phyloP scores from a whole-genome alignment of 2,329 filamentous ascomycete species.

The Cladosporium sphaerospermum region DNA sequence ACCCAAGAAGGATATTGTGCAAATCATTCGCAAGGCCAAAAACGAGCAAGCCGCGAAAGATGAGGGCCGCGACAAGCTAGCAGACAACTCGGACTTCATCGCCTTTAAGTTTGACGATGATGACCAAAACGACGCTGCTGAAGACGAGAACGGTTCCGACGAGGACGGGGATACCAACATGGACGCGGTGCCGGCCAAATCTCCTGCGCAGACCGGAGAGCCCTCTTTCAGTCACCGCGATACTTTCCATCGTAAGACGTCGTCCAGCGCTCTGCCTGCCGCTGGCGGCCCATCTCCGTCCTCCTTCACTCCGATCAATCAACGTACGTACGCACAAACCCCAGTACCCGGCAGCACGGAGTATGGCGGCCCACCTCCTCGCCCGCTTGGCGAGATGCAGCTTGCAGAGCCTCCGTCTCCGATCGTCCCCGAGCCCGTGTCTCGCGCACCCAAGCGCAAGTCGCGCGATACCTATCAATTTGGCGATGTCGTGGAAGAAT shows the following conservation, averaged over 20 bases:
- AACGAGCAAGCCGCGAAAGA: conserved; percentile 54
- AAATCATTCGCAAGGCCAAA: conserved; percentile 84
- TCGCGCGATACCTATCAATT: conserved; percentile 32
- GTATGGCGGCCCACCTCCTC: background rate
- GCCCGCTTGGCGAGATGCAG: background rate
- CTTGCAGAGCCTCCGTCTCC: background rate
- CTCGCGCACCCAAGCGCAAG: conserved; percentile 56
- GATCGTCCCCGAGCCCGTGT: conserved; percentile 9
- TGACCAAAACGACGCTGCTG: conserved; percentile 20
- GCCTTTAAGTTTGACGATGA: conserved; percentile 54
- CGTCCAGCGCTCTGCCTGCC: background rate
- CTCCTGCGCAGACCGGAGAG: background rate
- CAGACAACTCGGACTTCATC: conserved; percentile 72
- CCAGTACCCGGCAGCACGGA: conserved; percentile 1
- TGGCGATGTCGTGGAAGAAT: conserved; percentile 38
- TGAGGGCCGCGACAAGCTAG: conserved; percentile 27
- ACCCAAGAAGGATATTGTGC: conserved; percentile 82
- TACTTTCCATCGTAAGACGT: conserved; percentile 21
- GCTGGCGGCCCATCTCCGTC: background rate
- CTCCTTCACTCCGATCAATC: conserved; percentile 1
- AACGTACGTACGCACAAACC: background rate
- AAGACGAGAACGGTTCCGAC: conserved; percentile 22
- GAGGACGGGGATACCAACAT: conserved; percentile 32
- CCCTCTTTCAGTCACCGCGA: conserved; percentile 31
- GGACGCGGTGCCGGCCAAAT: conserved; percentile 13